Conservation (phyloP, 2,329 filamentous ascomycete genomes). For the Elsinoe australis region DNA sequence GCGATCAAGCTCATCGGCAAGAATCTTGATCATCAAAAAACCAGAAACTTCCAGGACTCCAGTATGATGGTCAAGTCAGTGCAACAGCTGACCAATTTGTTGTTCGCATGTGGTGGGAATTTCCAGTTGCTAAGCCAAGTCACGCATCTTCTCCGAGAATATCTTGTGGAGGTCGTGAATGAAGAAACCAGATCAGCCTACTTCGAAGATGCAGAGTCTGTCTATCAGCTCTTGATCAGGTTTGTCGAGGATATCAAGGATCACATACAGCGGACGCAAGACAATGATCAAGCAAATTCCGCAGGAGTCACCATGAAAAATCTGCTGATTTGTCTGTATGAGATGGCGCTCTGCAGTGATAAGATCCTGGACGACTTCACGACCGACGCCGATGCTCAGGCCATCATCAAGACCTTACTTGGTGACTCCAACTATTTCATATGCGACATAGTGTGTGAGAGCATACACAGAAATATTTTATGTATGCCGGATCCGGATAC, state of each 20-base stretch:
- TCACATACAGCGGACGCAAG: neutral
- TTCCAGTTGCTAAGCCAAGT: neutral
- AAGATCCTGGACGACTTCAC: conserved; percentile 5
- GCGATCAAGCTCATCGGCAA: neutral
- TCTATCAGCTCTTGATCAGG: neutral
- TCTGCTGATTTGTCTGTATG: conserved; percentile 2
- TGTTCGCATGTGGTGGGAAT: neutral
- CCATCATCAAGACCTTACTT: neutral
- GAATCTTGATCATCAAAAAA: neutral
- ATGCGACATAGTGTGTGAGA: neutral
- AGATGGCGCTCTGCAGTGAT: conserved; percentile 4
- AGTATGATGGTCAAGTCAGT: neutral
- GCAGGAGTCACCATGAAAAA: neutral
- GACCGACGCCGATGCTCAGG: neutral
- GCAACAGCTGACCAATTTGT: neutral
- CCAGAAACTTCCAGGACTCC: neutral
- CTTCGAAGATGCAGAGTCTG: conserved; percentile 2
- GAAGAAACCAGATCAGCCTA: neutral
- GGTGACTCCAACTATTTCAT: neutral
- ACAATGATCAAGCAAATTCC: no score
- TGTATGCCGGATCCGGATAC: conserved; percentile 5
- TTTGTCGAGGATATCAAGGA: conserved; percentile 4
- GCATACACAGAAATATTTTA: neutral
- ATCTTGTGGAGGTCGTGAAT: neutral
- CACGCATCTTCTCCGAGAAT: neutral